Percentiles rank a stretch among this genome's conserved stretches.
Conservation (phyloP, 257 asterid genomes). For the Capsicum pubescens region DNA sequence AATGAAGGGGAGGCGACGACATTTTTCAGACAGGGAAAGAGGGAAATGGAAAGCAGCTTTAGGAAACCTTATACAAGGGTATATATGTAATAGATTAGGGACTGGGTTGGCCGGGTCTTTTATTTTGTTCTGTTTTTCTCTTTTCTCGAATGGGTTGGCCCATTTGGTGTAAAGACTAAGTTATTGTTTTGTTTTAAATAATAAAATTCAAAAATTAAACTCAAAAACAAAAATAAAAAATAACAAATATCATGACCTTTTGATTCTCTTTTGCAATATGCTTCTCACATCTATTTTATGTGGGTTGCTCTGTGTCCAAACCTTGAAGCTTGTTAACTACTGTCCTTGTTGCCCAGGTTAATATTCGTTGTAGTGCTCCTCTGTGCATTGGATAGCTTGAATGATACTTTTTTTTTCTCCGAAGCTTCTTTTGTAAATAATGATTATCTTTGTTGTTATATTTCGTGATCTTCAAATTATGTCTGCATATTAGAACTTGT, state of each 20-base stretch:
- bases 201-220: too few relatives aligned
- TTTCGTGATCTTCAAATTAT: slow-evolving; percentile 2
- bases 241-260: background rate
- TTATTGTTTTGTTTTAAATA: too few relatives aligned
- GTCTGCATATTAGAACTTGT: background rate
- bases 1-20: too few relatives aligned
- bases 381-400: background rate
- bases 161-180: too few relatives aligned
- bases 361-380: background rate
- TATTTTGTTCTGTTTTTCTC: too few relatives aligned
- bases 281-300: slow-evolving; percentile 2
- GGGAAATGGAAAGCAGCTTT: too few relatives aligned
- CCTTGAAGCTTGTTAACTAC: slow-evolving; percentile 6
- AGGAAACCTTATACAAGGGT: too few relatives aligned
- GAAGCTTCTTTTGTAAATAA: background rate
- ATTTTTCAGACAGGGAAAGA: too few relatives aligned
- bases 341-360: background rate
- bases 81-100: too few relatives aligned
- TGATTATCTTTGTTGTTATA: background rate
- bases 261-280: background rate
- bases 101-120: too few relatives aligned
- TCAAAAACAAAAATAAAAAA: background rate
- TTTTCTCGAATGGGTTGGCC: too few relatives aligned
- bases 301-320: background rate
- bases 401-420: slow-evolving; percentile 8